Base-by-base conservation (phyloP, 2,329 filamentous ascomycete species). In the Leptographium wingfieldii region DNA sequence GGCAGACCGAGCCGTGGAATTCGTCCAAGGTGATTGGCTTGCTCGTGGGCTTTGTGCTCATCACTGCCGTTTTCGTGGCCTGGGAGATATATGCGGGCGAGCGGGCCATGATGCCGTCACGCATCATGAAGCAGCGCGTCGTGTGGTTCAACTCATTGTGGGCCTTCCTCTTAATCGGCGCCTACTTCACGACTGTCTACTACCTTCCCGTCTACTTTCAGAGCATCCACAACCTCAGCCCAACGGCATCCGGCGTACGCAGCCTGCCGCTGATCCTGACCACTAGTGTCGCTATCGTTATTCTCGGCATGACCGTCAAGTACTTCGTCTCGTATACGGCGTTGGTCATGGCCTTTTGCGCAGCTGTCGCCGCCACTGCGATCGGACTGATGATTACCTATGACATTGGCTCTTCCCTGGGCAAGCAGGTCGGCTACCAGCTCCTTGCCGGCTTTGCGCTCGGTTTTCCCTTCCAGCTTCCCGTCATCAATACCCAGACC, bases 121-220 rank as follows among this genome's bases (percentile, higher is more conserved):
- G 73, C 0, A 69, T 82, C 29, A 59, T 80, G 16, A 68, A 67
- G 14, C 70, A 72, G 40, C 67, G 74, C n/a, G 71, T 38, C 11
- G 31, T 81, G 14, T 73, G 70, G 67, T 66, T 72, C 5, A 70
- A 72, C 19, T 71, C 72, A 43, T n/a, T 73, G 3, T 76, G 73
- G 53, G 40, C 53, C 25, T 70, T 77, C 43, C 71, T 75, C 56
- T 70, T 78, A 27, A 73, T 73, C 12, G 71, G 73, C 1, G 68
- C 71, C 6, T 74, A 76, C 48, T 74, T 79, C 61, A 63, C 78
- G 0, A 67, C 73, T 0, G 67, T 77, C 1, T 78, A 75, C 68
- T 77, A 76, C 59, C 67, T 79, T 3, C 77, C 78, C 0, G 70
- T 80, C 60, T 80, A 77, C 70, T 78, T 81, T 27, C 75, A 81